Conservation (phyloP, 306 rosid genomes). For the Neltuma alba region DNA sequence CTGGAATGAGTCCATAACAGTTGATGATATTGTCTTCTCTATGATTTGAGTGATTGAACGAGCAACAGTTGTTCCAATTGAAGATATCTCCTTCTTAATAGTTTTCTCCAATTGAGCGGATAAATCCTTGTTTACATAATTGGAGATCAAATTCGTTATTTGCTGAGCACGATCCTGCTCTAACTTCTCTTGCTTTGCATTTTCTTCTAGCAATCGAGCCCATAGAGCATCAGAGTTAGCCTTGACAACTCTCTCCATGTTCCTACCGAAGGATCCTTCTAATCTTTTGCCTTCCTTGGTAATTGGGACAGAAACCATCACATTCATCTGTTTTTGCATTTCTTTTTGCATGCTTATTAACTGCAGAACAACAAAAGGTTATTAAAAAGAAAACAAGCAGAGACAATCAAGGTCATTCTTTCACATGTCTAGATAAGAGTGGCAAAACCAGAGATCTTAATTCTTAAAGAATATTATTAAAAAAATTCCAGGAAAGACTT, state of each 20-base stretch:
- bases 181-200: slow-evolving; percentile 64
- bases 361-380: slow-evolving; percentile 48
- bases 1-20: slow-evolving; percentile 67
- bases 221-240: slow-evolving; percentile 65
- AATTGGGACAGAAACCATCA: slow-evolving; percentile 56
- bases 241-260: slow-evolving; percentile 65
- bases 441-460: slow-evolving; percentile 11
- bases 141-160: slow-evolving; percentile 59
- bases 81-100: slow-evolving; percentile 67
- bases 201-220: slow-evolving; percentile 72
- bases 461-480: neutral
- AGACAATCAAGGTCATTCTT: slow-evolving; percentile 24
- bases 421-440: slow-evolving; percentile 12
- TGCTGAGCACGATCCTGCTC: slow-evolving; percentile 66
- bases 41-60: slow-evolving; percentile 58
- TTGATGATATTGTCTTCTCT: slow-evolving; percentile 57
- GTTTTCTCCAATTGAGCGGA: slow-evolving; percentile 59
- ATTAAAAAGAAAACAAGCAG: neutral
- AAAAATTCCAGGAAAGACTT: slow-evolving; percentile 9
- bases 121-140: slow-evolving; percentile 59
- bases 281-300: slow-evolving; percentile 70
- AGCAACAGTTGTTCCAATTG: slow-evolving; percentile 56
- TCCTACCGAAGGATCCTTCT: slow-evolving; percentile 67
- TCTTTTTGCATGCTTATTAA: slow-evolving; percentile 66
- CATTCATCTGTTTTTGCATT: slow-evolving; percentile 73